phyloP scores from a whole-genome alignment of 495 filamentous ascomycete genomes.

The Hypoxylon perforatum region DNA sequence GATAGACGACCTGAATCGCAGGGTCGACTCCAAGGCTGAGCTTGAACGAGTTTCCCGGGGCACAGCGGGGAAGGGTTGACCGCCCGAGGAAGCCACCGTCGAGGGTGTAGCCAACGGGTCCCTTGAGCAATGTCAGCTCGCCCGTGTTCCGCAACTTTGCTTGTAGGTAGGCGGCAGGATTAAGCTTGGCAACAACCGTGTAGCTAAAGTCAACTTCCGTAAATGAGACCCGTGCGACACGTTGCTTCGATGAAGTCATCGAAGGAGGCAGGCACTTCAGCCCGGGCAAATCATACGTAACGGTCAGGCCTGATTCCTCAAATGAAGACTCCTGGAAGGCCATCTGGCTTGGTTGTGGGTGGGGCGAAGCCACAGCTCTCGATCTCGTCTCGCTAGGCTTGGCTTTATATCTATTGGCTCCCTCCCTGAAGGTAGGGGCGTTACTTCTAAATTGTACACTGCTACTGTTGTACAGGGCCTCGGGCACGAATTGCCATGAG shows the following conservation, averaged over 20 bases:
- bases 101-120: constrained; percentile 71
- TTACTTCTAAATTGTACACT: too few relatives aligned
- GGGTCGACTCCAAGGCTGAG: constrained; percentile 75
- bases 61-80: constrained; percentile 65
- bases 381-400: too few relatives aligned
- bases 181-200: constrained; percentile 73
- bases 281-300: constrained; percentile 70
- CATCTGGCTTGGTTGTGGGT: constrained; percentile 39
- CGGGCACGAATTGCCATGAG: constrained; percentile 12
- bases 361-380: too few relatives aligned
- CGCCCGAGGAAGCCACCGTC: constrained; percentile 76
- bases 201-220: constrained; percentile 58
- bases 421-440: too few relatives aligned
- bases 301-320: constrained; percentile 67
- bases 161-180: constrained; percentile 72
- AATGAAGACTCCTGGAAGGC: constrained; percentile 56
- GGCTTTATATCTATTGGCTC: too few relatives aligned
- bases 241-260: constrained; percentile 58
- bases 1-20: constrained; percentile 68
- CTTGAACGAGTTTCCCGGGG: constrained; percentile 68
- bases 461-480: too few relatives aligned
- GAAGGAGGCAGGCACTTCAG: constrained; percentile 57
- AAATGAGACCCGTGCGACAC: constrained; percentile 56
- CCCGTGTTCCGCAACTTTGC: constrained; percentile 70
- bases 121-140: constrained; percentile 68